Evolutionary conservation across 2,329 filamentous ascomycete genomes (phyloP).

Genomic region (Ascochyta rabiei): DNA sequence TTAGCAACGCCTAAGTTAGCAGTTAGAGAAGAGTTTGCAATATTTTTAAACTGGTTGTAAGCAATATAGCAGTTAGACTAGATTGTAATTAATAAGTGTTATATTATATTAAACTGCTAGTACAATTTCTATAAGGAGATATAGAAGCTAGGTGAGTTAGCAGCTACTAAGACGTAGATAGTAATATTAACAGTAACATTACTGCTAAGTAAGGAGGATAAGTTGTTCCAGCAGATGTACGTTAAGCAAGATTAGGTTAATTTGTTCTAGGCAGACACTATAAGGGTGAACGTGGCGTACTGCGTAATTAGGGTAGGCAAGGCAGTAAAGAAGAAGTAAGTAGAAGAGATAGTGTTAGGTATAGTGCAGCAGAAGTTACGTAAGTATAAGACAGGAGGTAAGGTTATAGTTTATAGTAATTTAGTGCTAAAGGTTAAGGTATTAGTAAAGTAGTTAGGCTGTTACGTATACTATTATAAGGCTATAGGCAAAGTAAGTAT

Average conservation of each 20-base stretch:
- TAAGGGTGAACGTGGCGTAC: constrained; percentile 13
- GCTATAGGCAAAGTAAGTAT: constrained; percentile 15
- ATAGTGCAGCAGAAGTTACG: constrained; percentile 6
- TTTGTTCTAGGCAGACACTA: constrained; percentile 12
- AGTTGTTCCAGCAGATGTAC: constrained; percentile 19
- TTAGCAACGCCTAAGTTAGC: constrained; percentile 33
- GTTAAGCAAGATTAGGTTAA: constrained; percentile 14
- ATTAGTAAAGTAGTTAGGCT: constrained; percentile 17
- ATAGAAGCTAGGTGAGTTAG: constrained; percentile 21
- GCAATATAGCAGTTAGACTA: constrained; percentile 22
- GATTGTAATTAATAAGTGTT: constrained; percentile 27
- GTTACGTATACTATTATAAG: constrained; percentile 10
- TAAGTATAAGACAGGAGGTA: constrained; percentile 4
- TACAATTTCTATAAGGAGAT: constrained; percentile 20
- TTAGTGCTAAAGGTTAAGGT: constrained; percentile 4
- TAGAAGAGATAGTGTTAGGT: constrained; percentile 2
- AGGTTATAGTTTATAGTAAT: constrained; percentile 15
- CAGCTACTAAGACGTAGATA: constrained; percentile 23
- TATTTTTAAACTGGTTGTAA: constrained; percentile 25
- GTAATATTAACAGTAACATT: constrained; percentile 30
- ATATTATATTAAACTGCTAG: constrained; percentile 27
- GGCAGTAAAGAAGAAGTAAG: constrained; percentile 3
- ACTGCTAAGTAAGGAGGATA: constrained; percentile 21
- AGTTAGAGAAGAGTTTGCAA: constrained; percentile 25
- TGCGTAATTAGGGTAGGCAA: not conserved